Percentiles rank a stretch among this genome's conserved stretches.
These are phyloP conservation scores for Syncephalastrum monosporum DNA, from an alignment of 371 early-diverging fungal genomes.

Conservation along the genomic window DNA sequence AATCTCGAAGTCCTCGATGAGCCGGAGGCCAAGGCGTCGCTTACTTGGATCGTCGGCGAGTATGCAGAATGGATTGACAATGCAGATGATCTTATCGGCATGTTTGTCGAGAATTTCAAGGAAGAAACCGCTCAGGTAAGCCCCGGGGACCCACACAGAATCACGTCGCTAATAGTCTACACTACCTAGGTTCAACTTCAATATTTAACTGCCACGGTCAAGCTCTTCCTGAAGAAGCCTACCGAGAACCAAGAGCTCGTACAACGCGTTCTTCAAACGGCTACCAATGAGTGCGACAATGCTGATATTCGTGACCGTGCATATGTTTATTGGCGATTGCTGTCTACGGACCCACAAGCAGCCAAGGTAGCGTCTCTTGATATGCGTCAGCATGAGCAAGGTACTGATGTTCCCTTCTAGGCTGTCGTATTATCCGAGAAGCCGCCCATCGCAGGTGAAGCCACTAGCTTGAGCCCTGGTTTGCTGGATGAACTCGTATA, in stretches of 20 bases:
- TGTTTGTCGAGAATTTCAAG: conserved; percentile 74
- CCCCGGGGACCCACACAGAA: background rate
- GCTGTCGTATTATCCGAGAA: conserved; percentile 84
- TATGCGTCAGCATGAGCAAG: background rate
- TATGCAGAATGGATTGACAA: conserved; percentile 93
- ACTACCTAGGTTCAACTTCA: conserved; percentile 74
- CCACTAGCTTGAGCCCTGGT: conserved; percentile 73
- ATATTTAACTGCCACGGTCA: conserved; percentile 86
- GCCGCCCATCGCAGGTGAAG: conserved; percentile 88
- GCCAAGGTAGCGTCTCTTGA: conserved; percentile 50
- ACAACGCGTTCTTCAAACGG: conserved; percentile 81
- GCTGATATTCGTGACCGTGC: conserved; percentile 96
- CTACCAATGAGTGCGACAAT: conserved; percentile 89
- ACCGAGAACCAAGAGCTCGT: conserved; percentile 87
- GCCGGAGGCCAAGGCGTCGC: conserved; percentile 92
- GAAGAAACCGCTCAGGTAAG: conserved; percentile 69
- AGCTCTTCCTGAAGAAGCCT: conserved; percentile 88
- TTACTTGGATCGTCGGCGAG: conserved; percentile 97
- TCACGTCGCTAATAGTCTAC: background rate
- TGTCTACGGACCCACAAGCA: conserved; percentile 90
- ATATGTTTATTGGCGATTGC: conserved; percentile 94
- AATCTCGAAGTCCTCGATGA: conserved; percentile 90
- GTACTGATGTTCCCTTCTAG: conserved; percentile 17
- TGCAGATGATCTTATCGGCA: conserved; percentile 81
- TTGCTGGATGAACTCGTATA: conserved; percentile 86